These are phyloP conservation scores for Ustilaginoidea virens DNA, from an alignment of 2,329 filamentous ascomycete genomes.

Conservation along the genomic window DNA sequence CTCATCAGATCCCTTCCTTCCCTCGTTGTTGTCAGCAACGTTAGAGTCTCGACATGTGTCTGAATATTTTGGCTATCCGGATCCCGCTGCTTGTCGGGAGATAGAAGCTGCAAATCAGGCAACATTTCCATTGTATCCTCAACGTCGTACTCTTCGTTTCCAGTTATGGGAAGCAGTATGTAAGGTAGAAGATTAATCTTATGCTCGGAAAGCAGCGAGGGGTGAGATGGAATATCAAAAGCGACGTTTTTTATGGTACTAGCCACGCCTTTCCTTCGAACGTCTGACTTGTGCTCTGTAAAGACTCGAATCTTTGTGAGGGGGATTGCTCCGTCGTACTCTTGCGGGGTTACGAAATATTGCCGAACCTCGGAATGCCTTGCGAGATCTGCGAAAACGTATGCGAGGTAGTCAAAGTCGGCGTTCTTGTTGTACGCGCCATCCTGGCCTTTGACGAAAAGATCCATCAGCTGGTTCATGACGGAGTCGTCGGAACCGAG, in stretches of 20 bases:
- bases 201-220: conserved; percentile 51
- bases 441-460: conserved; percentile 85
- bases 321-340: conserved; percentile 73
- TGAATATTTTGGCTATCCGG: conserved; percentile 59
- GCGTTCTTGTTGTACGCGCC: conserved; percentile 72
- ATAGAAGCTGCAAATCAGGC: conserved; percentile 75
- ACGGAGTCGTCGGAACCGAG: conserved; percentile 58
- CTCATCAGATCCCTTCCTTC: conserved; percentile 62
- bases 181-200: conserved; percentile 77
- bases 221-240: conserved; percentile 65
- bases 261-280: conserved; percentile 86
- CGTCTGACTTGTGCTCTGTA: conserved; percentile 72
- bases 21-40: conserved; percentile 65
- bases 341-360: conserved; percentile 59
- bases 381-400: conserved; percentile 84
- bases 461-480: conserved; percentile 84
- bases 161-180: conserved; percentile 73
- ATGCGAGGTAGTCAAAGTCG: conserved; percentile 84
- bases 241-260: conserved; percentile 88
- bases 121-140: conserved; percentile 81
- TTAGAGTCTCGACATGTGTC: conserved; percentile 78
- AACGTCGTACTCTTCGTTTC: conserved; percentile 73
- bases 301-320: conserved; percentile 88
- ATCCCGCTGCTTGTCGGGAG: conserved; percentile 80
- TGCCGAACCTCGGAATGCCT: conserved; percentile 61